These are phyloP conservation scores for Hypoxylon sp. DNA, from an alignment of 2,329 filamentous ascomycete genomes.

Conservation along the genomic window DNA sequence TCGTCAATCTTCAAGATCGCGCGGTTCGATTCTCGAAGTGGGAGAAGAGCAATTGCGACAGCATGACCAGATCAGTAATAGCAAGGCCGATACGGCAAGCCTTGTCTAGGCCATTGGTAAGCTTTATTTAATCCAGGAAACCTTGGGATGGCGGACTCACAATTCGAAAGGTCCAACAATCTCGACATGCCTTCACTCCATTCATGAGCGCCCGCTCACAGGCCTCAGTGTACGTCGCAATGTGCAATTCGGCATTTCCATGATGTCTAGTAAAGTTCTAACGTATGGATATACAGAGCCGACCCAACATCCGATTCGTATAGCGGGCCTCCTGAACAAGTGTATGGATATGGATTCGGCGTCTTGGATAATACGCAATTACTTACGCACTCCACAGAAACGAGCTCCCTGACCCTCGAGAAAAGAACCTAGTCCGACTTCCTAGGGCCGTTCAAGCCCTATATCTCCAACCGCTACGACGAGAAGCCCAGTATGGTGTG, in stretches of 20 bases:
- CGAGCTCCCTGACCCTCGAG: conserved; percentile 47
- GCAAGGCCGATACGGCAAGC: conserved; percentile 53
- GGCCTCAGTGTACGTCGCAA: conserved; percentile 48
- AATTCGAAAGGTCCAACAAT: conserved; percentile 46
- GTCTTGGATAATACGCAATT: conserved; percentile 4
- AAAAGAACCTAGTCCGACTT: conserved; percentile 64
- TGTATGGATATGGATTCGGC: conserved; percentile 41
- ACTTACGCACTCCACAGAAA: conserved; percentile 47
- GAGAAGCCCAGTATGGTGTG: conserved; percentile 80
- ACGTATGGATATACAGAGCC: conserved; percentile 34
- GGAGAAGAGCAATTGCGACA: conserved; percentile 43
- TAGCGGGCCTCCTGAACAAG: conserved; percentile 36
- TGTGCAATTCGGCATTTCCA: neutral
- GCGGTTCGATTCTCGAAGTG: conserved; percentile 28
- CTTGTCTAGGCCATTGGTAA: conserved; percentile 52
- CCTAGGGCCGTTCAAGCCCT: conserved; percentile 88
- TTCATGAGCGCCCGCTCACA: conserved; percentile 48
- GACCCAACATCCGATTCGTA: conserved; percentile 18
- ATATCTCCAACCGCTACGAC: conserved; percentile 86
- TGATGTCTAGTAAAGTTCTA: conserved; percentile 12
- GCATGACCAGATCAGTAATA: conserved; percentile 52
- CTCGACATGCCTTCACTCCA: conserved; percentile 47
- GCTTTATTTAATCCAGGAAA: neutral
- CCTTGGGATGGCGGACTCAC: conserved; percentile 35
- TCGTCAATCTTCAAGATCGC: conserved; percentile 44